These are phyloP conservation scores for Fomitiporia mediterranea DNA, from an alignment of 1,284 basidiomycete genomes.

Conservation along the genomic window DNA sequence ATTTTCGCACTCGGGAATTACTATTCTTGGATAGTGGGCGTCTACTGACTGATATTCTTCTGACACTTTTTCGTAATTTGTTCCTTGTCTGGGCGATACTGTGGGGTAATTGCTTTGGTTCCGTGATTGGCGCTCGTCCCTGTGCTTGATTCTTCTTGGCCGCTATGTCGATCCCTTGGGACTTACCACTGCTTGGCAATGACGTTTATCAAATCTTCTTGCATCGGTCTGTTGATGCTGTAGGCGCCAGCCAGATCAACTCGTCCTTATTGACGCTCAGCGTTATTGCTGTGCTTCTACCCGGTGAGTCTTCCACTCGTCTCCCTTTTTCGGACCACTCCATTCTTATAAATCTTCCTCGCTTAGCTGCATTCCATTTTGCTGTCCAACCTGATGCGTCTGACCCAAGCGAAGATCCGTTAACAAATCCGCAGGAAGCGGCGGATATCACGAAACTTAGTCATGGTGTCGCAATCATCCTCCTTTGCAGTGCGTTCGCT, in stretches of 20 bases:
- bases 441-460: conserved; percentile 74
- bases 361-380: conserved; percentile 61
- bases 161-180: neutral
- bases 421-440: conserved; percentile 34
- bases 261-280: conserved; percentile 79
- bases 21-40: neutral
- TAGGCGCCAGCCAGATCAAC: conserved; percentile 76
- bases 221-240: neutral
- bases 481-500: conserved; percentile 56
- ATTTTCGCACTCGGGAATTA: neutral
- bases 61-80: neutral
- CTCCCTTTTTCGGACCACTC: neutral
- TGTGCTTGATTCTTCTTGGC: conserved; percentile 2
- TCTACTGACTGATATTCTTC: neutral
- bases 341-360: neutral
- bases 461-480: conserved; percentile 70
- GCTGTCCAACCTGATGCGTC: conserved; percentile 10
- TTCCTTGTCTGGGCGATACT: neutral
- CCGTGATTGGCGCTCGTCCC: neutral
- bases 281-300: conserved; percentile 75
- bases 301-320: conserved; percentile 28
- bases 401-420: conserved; percentile 22
- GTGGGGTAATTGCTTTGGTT: neutral
- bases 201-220: neutral
- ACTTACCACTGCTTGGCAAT: neutral